These are phyloP conservation scores for Daldinia concentrica DNA, from an alignment of 495 filamentous ascomycete species.

Conservation along the genomic window DNA sequence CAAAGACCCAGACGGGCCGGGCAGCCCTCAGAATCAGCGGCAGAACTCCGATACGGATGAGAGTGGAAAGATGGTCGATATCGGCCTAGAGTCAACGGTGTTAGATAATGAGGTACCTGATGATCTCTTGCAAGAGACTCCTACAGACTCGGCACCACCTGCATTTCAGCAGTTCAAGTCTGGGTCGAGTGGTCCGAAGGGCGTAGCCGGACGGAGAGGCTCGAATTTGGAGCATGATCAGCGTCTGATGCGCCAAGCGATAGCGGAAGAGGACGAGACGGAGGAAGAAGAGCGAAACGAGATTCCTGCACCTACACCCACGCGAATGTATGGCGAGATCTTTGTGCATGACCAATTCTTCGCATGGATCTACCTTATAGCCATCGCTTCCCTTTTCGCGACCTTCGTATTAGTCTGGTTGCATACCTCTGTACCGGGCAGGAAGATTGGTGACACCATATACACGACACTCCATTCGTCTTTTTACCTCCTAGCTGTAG, in stretches of 20 bases:
- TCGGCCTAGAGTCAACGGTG: conserved; percentile 76
- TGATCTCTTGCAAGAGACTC: conserved; percentile 64
- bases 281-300: conserved; percentile 37
- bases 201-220: conserved; percentile 32
- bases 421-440: conserved; percentile 76
- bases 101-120: conserved; percentile 68
- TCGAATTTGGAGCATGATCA: conserved; percentile 46
- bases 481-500: conserved; percentile 86
- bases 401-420: conserved; percentile 88
- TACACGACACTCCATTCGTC: conserved; percentile 89
- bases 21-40: conserved; percentile 53
- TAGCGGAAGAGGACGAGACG: conserved; percentile 47
- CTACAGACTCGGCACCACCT: conserved; percentile 76
- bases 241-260: conserved; percentile 45
- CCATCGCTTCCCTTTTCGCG: conserved; percentile 80
- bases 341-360: conserved; percentile 85
- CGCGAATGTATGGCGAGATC: conserved; percentile 55
- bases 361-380: conserved; percentile 89
- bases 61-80: conserved; percentile 80
- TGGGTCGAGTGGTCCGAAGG: conserved; percentile 36
- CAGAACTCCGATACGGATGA: conserved; percentile 60
- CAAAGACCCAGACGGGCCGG: conserved; percentile 56
- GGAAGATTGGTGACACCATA: conserved; percentile 84
- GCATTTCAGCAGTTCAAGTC: conserved; percentile 82
- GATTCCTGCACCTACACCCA: conserved; percentile 39